Evolutionary conservation across 2,329 filamentous ascomycete genomes (phyloP), one percentile per base, ranked within the genome.

Genomic region (Aspergillus transmontanensis): DNA sequence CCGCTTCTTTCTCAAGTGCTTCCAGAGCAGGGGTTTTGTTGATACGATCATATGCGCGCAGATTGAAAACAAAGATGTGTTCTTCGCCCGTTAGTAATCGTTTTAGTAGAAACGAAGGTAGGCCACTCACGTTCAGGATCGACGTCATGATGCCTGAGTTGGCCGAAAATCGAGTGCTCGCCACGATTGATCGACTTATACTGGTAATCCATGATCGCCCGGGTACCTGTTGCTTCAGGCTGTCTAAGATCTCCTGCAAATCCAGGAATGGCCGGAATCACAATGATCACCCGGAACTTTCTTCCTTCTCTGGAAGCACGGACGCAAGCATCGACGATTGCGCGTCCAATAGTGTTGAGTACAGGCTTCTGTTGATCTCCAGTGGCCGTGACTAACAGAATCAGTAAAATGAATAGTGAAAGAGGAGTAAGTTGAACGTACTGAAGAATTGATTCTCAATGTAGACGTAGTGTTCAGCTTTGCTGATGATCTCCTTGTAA

Each of bases 371-470:
- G 94, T 41, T 97, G 79, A n/a, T 95, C 89, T 10, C 93, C 93
- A 0, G 94, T 98, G 0, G 95, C 92, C 1, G 93, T 96, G 74
- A 96, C 82, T 83, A 36, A 36, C 9, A 30, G 45, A 16, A 63
- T 78, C 64, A 75, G 74, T 59, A 51, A 36, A 45, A 32, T 34
- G n/a, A 6, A 58, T 58, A 55, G 51, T 5, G 34, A 30, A 21
- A 41, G 30, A 23, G 16, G n/a, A 14, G 45, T 7, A n/a, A 39
- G 45, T 9, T 14, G 6, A 45, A 39, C 78, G 70, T 80, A 80
- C 86, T 97, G 83, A 98, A 99, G 82, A 98, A 98, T 73, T 99
- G 95, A 72, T 98, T 98, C 77, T 99, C 95, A 64, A 99, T 97
- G 80, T 98, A 99, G 28, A 99, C 90, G 70, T 88, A 97, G 75